phyloP scores from a whole-genome alignment of 2,329 filamentous ascomycete species.

The Reticulascus tulasneorum region DNA sequence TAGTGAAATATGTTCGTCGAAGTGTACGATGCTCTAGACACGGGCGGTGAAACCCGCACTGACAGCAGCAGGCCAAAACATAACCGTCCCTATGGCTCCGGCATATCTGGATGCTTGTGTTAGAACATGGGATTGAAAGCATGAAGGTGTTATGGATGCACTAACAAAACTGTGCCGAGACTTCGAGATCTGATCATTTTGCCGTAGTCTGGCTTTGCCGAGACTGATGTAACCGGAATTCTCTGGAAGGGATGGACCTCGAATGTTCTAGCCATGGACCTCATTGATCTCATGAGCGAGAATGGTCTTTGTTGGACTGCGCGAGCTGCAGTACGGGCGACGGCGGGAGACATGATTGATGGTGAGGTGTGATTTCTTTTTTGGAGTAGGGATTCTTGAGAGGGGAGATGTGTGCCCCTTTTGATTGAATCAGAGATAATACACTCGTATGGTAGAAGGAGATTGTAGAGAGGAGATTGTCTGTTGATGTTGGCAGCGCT shows the following conservation, averaged over 20 bases:
- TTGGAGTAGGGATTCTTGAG: conserved; percentile 2
- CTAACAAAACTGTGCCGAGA: too few species aligned
- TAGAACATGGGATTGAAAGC: too few species aligned
- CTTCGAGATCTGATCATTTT: conserved; percentile 29
- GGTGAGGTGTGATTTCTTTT: conserved; percentile 7
- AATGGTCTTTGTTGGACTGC: conserved; percentile 25
- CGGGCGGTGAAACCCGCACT: too few species aligned
- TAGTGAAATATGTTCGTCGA: too few species aligned
- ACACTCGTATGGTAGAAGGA: conserved; percentile 8
- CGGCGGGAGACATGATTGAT: conserved; percentile 26
- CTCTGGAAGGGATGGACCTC: conserved; percentile 35
- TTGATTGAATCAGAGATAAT: conserved; percentile 2
- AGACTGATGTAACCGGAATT: conserved; percentile 21
- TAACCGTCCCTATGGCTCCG: too few species aligned
- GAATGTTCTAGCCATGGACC: conserved; percentile 29
- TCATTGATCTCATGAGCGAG: conserved; percentile 30
- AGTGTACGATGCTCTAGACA: too few species aligned
- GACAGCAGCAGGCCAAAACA: too few species aligned
- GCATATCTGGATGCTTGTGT: too few species aligned
- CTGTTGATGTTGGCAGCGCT: background rate
- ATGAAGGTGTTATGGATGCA: too few species aligned
- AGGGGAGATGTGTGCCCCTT: too few species aligned
- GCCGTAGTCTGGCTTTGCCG: conserved; percentile 32
- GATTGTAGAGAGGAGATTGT: conserved; percentile 7
- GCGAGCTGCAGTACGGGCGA: conserved; percentile 25